Percentiles rank a stretch among this genome's conserved stretches.
phyloP scores from a whole-genome alignment of 176 grass and related monocot genomes.

The Tuctoria greenei region DNA sequence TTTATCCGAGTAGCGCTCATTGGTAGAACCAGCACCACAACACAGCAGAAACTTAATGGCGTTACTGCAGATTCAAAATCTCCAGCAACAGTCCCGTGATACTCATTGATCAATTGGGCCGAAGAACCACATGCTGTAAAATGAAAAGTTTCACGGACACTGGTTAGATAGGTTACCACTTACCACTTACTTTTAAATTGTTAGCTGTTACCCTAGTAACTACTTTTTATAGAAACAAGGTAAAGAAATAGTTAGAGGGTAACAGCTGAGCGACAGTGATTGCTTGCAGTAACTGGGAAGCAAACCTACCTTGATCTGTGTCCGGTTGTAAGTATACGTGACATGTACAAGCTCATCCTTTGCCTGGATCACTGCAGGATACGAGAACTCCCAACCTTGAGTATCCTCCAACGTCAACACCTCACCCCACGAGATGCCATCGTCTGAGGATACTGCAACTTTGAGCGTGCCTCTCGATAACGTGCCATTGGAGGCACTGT shows the following conservation, averaged over 20 bases:
- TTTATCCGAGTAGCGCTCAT: background rate
- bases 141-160: background rate
- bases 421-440: constrained; percentile 56
- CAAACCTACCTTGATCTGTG: constrained; percentile 46
- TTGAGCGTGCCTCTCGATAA: constrained; percentile 54
- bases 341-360: constrained; percentile 52
- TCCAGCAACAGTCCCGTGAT: background rate
- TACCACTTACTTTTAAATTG: too few relatives aligned
- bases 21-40: background rate
- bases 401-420: constrained; percentile 50
- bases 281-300: background rate
- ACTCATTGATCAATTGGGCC: constrained; percentile 1
- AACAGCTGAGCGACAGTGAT: background rate
- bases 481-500: constrained; percentile 20
- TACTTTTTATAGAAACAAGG: too few relatives aligned
- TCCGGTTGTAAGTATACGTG: constrained; percentile 63
- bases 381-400: constrained; percentile 54
- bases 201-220: too few relatives aligned
- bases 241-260: too few relatives aligned
- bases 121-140: constrained; percentile 49
- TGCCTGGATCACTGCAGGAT: constrained; percentile 53
- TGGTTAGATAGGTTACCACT: too few relatives aligned
- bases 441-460: constrained; percentile 44
- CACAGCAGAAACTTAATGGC: background rate
- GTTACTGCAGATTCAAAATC: background rate